Percentiles rank a stretch among this genome's conserved stretches.
Conservation (phyloP, 2,329 filamentous ascomycete species). For the Bretziella fagacearum region DNA sequence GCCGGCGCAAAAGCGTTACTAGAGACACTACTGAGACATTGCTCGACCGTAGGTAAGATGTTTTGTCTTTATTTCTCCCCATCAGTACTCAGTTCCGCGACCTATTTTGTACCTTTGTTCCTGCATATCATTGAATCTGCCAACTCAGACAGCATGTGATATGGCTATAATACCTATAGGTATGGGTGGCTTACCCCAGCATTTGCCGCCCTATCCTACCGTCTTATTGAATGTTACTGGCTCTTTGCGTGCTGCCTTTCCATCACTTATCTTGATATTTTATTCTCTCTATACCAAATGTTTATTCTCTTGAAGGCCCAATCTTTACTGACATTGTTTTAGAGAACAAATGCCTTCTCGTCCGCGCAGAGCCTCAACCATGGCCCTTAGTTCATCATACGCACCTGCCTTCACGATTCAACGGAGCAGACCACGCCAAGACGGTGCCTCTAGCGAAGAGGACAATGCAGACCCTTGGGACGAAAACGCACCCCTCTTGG, state of each 20-base stretch:
- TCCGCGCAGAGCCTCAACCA: slow-evolving; percentile 41
- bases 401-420: slow-evolving; percentile 20
- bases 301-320: not conserved
- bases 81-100: not conserved
- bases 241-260: too few relatives aligned
- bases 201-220: not conserved
- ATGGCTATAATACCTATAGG: not conserved
- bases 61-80: not conserved
- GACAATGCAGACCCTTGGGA: slow-evolving; percentile 32
- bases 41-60: slow-evolving; percentile 1
- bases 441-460: slow-evolving; percentile 25
- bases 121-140: slow-evolving; percentile 3
- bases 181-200: not conserved
- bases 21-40: not conserved
- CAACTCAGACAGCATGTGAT: slow-evolving; percentile 9
- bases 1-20: slow-evolving; percentile 9
- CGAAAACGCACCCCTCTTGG: slow-evolving; percentile 39
- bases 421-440: slow-evolving; percentile 15
- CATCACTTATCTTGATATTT: not conserved
- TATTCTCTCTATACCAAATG: not conserved
- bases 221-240: not conserved
- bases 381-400: slow-evolving; percentile 19
- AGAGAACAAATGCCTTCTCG: slow-evolving; percentile 46
- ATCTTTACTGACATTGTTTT: slow-evolving; percentile 1
- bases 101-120: slow-evolving; percentile 1